Base-by-base conservation (phyloP, 2,329 filamentous ascomycete genomes). In the Hymenoscyphus repandus region DNA sequence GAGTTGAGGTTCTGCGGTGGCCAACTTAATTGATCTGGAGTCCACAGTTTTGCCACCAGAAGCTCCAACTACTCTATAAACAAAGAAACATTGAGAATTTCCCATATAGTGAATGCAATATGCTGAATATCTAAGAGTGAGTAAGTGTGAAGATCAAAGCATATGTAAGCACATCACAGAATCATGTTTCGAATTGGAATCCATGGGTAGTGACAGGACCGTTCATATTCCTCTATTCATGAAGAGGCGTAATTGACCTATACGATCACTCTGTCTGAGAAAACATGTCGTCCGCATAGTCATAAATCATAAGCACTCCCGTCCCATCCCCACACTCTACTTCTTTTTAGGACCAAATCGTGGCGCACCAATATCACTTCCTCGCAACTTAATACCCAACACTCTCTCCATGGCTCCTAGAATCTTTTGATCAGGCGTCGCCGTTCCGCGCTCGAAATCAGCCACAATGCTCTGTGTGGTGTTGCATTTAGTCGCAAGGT, bases 341-440 rank as follows among this genome's bases (percentile, higher is more conserved):
- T 60, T 57, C 51, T 64, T 64, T 53, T 63, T 64, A 58, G 83
- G 76, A 53, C 76, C 80, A 69, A 93, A 88, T 74, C 85, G 87
- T 63, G 90, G 88, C 69, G 83, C 77, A 56, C 91, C 92, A 68
- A 96, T 93, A 72, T 92, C 88, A 65, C 75, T 76, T 52, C 93
- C 90, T 61, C 91, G 80, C 65, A 96, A 78, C 75, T 95, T 90
- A 65, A 96, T 82, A 65, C 93, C 92, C 68, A 96, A 82, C 56
- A 88, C 83, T 49, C 85, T 79, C 80, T 95, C 90, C 79, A 96
- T 89, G 60, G 78, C 74, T 53, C 72, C 71, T 51, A 95, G 76
- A 49, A 95, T 74, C 76, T 91, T 90, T 73, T 95, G 90, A 73
- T 95, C 90, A 51, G 87, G 91, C 41, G 79, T 65, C 51, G 83